Conservation (phyloP, 768 basidiomycete species). For the Naematelia aurantialba region DNA sequence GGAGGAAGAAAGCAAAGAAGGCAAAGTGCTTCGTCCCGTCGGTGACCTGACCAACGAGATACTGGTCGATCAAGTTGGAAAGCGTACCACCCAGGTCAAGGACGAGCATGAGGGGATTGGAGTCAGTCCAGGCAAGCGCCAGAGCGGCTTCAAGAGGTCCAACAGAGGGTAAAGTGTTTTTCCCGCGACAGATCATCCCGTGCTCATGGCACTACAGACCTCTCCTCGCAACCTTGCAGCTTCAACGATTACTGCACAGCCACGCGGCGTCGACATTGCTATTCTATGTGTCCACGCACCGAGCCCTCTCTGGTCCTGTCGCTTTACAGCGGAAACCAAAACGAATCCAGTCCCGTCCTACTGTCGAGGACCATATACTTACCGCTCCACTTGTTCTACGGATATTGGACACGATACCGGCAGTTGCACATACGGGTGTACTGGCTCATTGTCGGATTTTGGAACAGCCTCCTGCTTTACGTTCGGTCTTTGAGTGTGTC, state of each 20-base stretch:
- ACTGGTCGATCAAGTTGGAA: not conserved
- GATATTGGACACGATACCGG: slow-evolving; percentile 12
- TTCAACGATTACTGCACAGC: slow-evolving; percentile 25
- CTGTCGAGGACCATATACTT: not conserved
- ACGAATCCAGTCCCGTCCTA: not conserved
- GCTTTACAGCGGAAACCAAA: not conserved
- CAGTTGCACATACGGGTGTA: not conserved
- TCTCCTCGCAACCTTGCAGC: slow-evolving; percentile 23
- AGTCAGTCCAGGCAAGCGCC: slow-evolving; percentile 30
- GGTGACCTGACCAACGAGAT: not conserved
- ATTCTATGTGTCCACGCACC: slow-evolving; percentile 38
- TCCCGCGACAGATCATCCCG: not conserved
- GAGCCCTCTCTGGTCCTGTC: slow-evolving; percentile 2
- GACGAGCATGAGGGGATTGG: slow-evolving; percentile 37
- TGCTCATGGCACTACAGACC: slow-evolving; percentile 9
- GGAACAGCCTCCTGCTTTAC: not conserved
- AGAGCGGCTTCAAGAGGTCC: slow-evolving; percentile 23
- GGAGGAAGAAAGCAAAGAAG: not conserved
- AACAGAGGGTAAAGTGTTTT: slow-evolving; percentile 27
- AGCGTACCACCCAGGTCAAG: not conserved
- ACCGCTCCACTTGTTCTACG: not conserved
- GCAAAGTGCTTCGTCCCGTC: not conserved
- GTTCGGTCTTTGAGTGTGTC: not conserved
- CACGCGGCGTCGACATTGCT: slow-evolving; percentile 28
- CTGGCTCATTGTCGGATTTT: not conserved